Evolutionary conservation across 345 rosid genomes (phyloP).

Genomic region (Physaria fendleri): DNA sequence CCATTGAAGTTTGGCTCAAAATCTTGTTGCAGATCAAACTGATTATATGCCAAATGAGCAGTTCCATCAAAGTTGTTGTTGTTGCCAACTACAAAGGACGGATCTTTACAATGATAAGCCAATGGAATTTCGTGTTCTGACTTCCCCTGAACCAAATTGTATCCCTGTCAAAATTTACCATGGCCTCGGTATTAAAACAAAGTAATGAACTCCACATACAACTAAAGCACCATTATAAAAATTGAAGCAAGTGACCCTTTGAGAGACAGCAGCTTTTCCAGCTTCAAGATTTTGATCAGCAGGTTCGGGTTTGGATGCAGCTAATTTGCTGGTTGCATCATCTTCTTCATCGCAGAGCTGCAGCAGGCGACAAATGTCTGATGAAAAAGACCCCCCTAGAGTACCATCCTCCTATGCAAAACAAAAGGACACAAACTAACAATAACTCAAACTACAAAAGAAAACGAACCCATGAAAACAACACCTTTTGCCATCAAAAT

Average conservation of each 20-base stretch:
- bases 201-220: not conserved
- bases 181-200: not conserved
- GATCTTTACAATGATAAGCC: slow-evolving; percentile 49
- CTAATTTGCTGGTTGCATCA: slow-evolving; percentile 85
- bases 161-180: slow-evolving; percentile 40
- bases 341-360: slow-evolving; percentile 96
- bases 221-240: not conserved
- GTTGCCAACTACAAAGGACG: slow-evolving; percentile 36
- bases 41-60: slow-evolving; percentile 50
- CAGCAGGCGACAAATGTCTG: slow-evolving; percentile 83
- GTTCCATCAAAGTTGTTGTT: slow-evolving; percentile 39
- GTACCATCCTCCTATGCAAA: slow-evolving; percentile 58
- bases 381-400: slow-evolving; percentile 74
- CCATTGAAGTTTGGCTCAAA: slow-evolving; percentile 54
- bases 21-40: slow-evolving; percentile 62
- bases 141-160: slow-evolving; percentile 50
- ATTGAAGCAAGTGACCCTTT: slow-evolving; percentile 41
- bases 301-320: slow-evolving; percentile 83
- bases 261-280: slow-evolving; percentile 42
- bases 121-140: slow-evolving; percentile 46
- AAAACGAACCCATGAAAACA: not conserved
- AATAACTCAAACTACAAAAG: not conserved
- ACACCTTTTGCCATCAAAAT: not conserved
- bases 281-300: slow-evolving; percentile 57
- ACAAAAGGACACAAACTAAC: not conserved